Percentiles rank a stretch among this genome's conserved stretches.
These are phyloP conservation scores for Malassezia furfur DNA, from an alignment of 1,284 basidiomycete species.

Conservation along the genomic window DNA sequence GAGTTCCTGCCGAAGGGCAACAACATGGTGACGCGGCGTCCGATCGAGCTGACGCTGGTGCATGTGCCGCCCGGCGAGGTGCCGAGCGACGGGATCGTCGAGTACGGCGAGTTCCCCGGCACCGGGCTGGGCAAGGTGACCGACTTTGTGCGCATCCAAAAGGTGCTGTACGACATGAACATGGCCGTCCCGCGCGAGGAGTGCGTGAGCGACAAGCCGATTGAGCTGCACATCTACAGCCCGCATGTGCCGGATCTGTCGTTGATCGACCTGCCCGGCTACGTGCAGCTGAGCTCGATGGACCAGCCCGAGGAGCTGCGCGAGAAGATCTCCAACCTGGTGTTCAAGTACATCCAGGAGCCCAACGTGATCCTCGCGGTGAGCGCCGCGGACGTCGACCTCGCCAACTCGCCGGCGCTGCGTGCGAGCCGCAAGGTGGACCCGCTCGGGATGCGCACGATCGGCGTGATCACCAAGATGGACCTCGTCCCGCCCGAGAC, in stretches of 20 bases:
- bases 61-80: constrained; percentile 57
- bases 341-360: constrained; percentile 92
- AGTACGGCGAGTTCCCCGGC: constrained; percentile 89
- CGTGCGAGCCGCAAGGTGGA: constrained; percentile 87
- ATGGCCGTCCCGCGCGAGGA: constrained; percentile 77
- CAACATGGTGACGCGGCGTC: constrained; percentile 98
- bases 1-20: constrained; percentile 97
- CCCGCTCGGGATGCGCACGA: constrained; percentile 83
- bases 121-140: constrained; percentile 78
- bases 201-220: constrained; percentile 86
- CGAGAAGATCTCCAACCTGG: constrained; percentile 78
- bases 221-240: constrained; percentile 91
- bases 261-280: constrained; percentile 92
- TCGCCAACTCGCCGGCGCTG: constrained; percentile 93
- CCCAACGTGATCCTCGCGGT: constrained; percentile 97
- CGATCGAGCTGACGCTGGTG: constrained; percentile 92
- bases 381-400: constrained; percentile 93
- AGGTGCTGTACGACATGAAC: constrained; percentile 87
- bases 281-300: constrained; percentile 86
- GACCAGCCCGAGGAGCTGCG: constrained; percentile 92
- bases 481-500: constrained; percentile 79
- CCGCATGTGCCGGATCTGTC: constrained; percentile 92
- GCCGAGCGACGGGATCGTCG: constrained; percentile 54
- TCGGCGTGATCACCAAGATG: constrained; percentile 99
- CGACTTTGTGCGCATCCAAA: constrained; percentile 80